Evolutionary conservation across 179 eudicot genomes (phyloP).

Genomic region (Spergularia azorica): DNA sequence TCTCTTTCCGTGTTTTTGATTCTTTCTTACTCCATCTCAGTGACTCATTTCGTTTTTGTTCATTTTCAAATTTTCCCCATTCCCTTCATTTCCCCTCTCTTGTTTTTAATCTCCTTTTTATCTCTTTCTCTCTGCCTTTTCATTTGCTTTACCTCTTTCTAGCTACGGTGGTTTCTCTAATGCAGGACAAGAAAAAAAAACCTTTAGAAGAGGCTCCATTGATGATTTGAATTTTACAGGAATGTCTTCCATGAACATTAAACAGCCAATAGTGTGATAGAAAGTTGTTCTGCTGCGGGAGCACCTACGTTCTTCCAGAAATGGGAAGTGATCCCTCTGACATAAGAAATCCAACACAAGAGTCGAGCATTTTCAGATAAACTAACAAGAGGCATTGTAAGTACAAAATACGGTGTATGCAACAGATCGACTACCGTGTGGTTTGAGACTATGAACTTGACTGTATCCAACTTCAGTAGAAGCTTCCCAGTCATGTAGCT

Average conservation of each 20-base stretch:
- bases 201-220: slow-evolving; percentile 90
- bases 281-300: slow-evolving; percentile 96
- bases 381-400: slow-evolving; percentile 23
- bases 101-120: not conserved
- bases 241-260: slow-evolving; percentile 91
- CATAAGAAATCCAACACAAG: slow-evolving; percentile 29
- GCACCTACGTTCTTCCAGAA: slow-evolving; percentile 76
- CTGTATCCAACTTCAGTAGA: slow-evolving; percentile 86
- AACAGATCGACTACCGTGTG: slow-evolving; percentile 63
- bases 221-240: slow-evolving; percentile 80
- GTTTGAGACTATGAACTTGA: slow-evolving; percentile 81
- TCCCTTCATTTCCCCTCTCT: not conserved
- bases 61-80: not conserved
- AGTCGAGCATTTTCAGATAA: slow-evolving; percentile 11
- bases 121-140: not conserved
- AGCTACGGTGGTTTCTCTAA: not conserved
- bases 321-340: slow-evolving; percentile 90
- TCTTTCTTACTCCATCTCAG: not conserved
- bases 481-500: slow-evolving; percentile 98
- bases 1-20: not conserved
- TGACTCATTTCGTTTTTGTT: not conserved
- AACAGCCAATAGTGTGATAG: slow-evolving; percentile 81
- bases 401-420: not conserved
- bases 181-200: slow-evolving; percentile 21
- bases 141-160: not conserved